Conservation (phyloP, 768 basidiomycete species). For the Pisolithus sp. region DNA sequence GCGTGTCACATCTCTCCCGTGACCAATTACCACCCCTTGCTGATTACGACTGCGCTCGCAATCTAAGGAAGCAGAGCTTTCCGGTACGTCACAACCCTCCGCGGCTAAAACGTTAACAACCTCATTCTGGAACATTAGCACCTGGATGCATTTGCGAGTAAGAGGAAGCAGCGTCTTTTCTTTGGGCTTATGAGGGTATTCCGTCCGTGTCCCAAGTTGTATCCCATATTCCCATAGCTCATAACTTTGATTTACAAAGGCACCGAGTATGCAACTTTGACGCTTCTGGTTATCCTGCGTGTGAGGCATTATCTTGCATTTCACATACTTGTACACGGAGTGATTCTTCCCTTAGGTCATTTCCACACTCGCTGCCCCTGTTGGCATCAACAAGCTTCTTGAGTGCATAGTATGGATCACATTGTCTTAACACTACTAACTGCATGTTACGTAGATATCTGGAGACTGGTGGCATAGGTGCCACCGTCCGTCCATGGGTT, state of each 20-base stretch:
- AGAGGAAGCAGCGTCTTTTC: conserved; percentile 9
- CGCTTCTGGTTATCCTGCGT: conserved; percentile 3
- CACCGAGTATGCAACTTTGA: conserved; percentile 5
- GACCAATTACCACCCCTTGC: conserved; percentile 42
- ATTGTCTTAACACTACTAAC: not conserved
- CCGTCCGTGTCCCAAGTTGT: not conserved
- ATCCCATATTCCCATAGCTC: not conserved
- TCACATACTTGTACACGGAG: too few relatives aligned
- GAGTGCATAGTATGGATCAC: conserved; percentile 10
- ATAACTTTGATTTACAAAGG: not conserved
- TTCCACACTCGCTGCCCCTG: conserved; percentile 20
- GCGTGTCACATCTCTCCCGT: conserved; percentile 37
- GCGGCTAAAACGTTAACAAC: not conserved
- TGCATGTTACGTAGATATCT: conserved; percentile 41
- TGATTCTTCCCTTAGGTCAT: conserved; percentile 6
- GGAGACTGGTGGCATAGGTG: conserved; percentile 43
- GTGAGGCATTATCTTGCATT: not conserved
- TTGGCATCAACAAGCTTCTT: conserved; percentile 28
- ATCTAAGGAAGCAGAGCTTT: conserved; percentile 29
- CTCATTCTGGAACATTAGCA: conserved; percentile 14
- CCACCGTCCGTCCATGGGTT: conserved; percentile 57
- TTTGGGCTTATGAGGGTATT: conserved; percentile 12
- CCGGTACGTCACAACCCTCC: conserved; percentile 17
- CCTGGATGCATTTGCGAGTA: conserved; percentile 17
- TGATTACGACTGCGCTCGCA: conserved; percentile 36